Evolutionary conservation across 2,329 filamentous ascomycete species (phyloP).

Genomic region (Acephala macrosclerotiorum): DNA sequence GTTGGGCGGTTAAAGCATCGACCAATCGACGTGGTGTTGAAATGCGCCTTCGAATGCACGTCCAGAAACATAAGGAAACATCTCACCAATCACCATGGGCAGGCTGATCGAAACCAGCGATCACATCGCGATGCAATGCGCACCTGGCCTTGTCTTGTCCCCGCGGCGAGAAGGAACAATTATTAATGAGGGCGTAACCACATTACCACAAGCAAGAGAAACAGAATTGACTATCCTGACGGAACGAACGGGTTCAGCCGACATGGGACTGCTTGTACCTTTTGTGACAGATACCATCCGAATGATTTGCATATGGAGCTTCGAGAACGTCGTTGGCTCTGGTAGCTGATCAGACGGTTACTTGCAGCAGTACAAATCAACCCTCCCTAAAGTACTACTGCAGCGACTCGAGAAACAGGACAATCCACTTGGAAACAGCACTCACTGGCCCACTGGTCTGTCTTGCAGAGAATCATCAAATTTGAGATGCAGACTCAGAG

Average conservation of each 20-base stretch:
- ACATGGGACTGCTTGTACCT: background rate
- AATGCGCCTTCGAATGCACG: background rate
- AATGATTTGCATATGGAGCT: background rate
- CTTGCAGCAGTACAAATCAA: background rate
- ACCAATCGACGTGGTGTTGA: background rate
- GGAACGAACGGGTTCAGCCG: slow-evolving; percentile 7
- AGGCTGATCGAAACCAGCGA: background rate
- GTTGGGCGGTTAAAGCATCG: background rate
- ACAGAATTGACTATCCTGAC: background rate
- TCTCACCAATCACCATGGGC: background rate
- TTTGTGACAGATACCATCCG: background rate
- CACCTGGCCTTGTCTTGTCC: background rate
- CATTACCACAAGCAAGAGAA: background rate
- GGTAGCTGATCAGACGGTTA: background rate
- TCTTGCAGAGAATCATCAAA: background rate
- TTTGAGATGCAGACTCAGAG: background rate
- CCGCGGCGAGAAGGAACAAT: background rate
- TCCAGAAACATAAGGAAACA: background rate
- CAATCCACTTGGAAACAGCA: background rate
- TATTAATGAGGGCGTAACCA: background rate
- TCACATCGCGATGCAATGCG: background rate
- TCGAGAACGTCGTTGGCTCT: background rate
- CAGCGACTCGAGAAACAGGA: slow-evolving; percentile 2
- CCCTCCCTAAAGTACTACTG: background rate
- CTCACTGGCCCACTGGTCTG: background rate